Conservation (phyloP, 1,284 basidiomycete species). For the Peniophora sp. region DNA sequence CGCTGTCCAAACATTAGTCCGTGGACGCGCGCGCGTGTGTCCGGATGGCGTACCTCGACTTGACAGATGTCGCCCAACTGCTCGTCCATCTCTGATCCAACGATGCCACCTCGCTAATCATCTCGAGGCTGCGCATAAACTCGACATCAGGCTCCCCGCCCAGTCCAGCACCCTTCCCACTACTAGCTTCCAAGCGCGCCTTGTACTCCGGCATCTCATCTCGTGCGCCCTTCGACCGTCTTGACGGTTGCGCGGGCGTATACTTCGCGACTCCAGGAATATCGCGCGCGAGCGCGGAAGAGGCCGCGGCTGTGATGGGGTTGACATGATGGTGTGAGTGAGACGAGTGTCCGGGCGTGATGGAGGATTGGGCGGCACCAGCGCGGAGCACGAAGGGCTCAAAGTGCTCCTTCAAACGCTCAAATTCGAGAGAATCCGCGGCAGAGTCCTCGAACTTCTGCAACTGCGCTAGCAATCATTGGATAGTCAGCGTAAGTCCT, state of each 20-base stretch:
- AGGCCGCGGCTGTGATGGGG: conserved; percentile 79
- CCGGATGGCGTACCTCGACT: conserved; percentile 48
- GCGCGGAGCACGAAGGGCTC: conserved; percentile 82
- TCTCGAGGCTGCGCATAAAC: conserved; percentile 55
- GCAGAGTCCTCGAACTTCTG: conserved; percentile 84
- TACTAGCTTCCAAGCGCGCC: conserved; percentile 53
- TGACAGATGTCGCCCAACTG: conserved; percentile 69
- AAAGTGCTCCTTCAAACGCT: conserved; percentile 89
- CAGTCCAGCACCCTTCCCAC: conserved; percentile 42
- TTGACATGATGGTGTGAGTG: conserved; percentile 65
- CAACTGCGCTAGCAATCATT: conserved; percentile 85
- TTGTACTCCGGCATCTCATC: conserved; percentile 72
- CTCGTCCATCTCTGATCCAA: conserved; percentile 77
- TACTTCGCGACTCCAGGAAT: conserved; percentile 73
- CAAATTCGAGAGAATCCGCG: conserved; percentile 81
- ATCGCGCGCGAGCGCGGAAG: conserved; percentile 74
- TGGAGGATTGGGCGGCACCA: conserved; percentile 60
- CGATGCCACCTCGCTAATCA: conserved; percentile 54
- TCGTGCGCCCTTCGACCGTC: conserved; percentile 52
- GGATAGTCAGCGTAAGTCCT: no score
- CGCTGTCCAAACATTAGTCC: conserved; percentile 34
- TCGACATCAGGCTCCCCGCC: conserved; percentile 68
- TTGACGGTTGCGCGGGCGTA: conserved; percentile 42
- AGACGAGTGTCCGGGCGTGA: conserved; percentile 25
- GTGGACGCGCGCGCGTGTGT: not conserved